These are phyloP conservation scores for Aspergillus viridinutans DNA, from an alignment of 2,329 filamentous ascomycete genomes.

Conservation along the genomic window DNA sequence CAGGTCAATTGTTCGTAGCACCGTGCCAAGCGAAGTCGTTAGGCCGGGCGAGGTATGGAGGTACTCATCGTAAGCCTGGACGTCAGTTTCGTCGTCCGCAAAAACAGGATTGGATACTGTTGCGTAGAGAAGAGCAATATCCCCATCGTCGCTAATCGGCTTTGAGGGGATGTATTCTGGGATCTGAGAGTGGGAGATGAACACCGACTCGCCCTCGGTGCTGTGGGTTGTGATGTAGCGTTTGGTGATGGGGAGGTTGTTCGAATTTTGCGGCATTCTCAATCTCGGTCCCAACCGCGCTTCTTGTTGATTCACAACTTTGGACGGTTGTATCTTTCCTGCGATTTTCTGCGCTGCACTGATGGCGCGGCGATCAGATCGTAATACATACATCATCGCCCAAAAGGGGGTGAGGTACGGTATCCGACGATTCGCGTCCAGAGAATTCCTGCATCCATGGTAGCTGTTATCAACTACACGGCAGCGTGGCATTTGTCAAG, in stretches of 20 bases:
- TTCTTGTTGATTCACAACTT: background rate
- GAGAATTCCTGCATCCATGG: background rate
- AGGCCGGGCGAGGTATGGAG: conserved; percentile 32
- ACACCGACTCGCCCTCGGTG: conserved; percentile 33
- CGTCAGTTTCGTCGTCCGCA: conserved; percentile 29
- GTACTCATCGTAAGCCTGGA: conserved; percentile 30
- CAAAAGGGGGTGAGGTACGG: background rate
- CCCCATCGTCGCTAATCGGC: conserved; percentile 25
- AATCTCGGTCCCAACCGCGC: no score
- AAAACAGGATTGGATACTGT: conserved; percentile 25
- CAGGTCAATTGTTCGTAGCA: conserved; percentile 33
- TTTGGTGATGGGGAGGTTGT: conserved; percentile 28
- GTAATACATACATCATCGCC: background rate
- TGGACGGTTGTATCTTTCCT: background rate
- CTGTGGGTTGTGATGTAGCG: conserved; percentile 40
- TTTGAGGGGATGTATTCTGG: conserved; percentile 29
- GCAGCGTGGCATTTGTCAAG: conserved; percentile 19
- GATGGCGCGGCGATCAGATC: background rate
- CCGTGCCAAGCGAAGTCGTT: conserved; percentile 27
- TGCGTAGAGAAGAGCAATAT: conserved; percentile 29
- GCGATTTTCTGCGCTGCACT: background rate
- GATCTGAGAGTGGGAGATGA: conserved; percentile 30
- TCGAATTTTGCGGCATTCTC: conserved; percentile 15
- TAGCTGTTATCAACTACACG: conserved; percentile 9
- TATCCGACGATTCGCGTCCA: background rate